A percentile compares a stretch with the other conserved stretches of the same genome.
These are phyloP conservation scores for Trypanosoma caninum DNA, from an alignment of 208 protist species.

Conservation along the genomic window DNA sequence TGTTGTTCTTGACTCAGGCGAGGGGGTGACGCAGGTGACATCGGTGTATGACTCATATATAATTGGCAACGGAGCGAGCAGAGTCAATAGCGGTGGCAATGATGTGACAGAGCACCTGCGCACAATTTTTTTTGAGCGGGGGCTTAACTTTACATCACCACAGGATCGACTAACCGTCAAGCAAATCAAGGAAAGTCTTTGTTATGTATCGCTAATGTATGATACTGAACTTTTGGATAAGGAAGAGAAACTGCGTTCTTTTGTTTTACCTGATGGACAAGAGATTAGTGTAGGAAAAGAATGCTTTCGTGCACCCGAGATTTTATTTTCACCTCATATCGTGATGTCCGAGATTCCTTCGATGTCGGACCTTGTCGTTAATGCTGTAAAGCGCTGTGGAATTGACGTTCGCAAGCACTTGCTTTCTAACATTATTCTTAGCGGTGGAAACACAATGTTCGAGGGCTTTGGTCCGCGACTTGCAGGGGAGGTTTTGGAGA, in stretches of 20 bases:
- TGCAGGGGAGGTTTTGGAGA: slow-evolving; percentile 17
- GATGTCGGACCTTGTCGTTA: slow-evolving; percentile 39
- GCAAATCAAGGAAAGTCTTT: slow-evolving; percentile 44
- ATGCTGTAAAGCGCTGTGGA: slow-evolving; percentile 61
- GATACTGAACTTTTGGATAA: slow-evolving; percentile 18
- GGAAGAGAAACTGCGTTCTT: slow-evolving; percentile 1
- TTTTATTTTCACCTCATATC: slow-evolving; percentile 46
- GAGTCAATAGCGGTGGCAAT: slow-evolving; percentile 37
- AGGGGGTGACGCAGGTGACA: slow-evolving; percentile 96
- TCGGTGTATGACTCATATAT: slow-evolving; percentile 94
- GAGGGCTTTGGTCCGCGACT: slow-evolving; percentile 26
- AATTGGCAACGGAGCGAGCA: slow-evolving; percentile 24
- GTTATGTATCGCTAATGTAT: slow-evolving; percentile 30
- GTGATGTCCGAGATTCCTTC: slow-evolving; percentile 23
- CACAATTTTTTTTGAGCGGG: slow-evolving; percentile 23
- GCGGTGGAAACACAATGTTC: slow-evolving; percentile 71
- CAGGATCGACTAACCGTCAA: slow-evolving; percentile 20
- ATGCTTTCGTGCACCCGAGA: slow-evolving; percentile 51
- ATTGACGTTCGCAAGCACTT: slow-evolving; percentile 77
- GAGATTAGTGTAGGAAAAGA: slow-evolving; percentile 36
- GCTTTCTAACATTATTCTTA: slow-evolving; percentile 77
- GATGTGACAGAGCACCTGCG: slow-evolving; percentile 42
- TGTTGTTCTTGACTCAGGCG: slow-evolving; percentile 96
- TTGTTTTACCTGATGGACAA: slow-evolving; percentile 48
- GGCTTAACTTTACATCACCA: slow-evolving; percentile 66